Evolutionary conservation across 108 stramenopile species (phyloP).

Genomic region (Cyclostephanos invisitatus): DNA sequence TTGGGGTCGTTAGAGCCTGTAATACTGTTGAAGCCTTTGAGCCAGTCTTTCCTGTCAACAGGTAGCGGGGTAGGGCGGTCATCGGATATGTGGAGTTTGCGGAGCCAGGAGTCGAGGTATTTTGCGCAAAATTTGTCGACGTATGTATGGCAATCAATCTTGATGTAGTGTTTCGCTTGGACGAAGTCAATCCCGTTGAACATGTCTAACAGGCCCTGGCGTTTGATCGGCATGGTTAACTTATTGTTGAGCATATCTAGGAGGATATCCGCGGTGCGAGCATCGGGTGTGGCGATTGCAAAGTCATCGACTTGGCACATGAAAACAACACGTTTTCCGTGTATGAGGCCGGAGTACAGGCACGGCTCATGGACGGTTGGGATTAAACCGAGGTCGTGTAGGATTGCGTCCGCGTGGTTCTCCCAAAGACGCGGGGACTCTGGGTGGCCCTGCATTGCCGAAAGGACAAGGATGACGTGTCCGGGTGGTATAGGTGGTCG

Average conservation of each 20-base stretch:
- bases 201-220: not conserved
- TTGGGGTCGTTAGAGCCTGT: not conserved
- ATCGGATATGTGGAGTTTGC: not conserved
- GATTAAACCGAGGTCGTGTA: not conserved
- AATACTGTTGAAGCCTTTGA: not conserved
- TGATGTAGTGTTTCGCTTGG: not conserved
- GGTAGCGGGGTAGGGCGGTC: not conserved
- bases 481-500: not conserved
- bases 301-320: slow-evolving; percentile 21
- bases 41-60: not conserved
- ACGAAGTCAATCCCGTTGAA: slow-evolving; percentile 9
- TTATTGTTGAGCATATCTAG: not conserved
- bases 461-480: not conserved
- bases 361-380: slow-evolving; percentile 22
- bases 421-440: slow-evolving; percentile 25
- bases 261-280: not conserved
- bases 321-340: too few species aligned
- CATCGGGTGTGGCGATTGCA: slow-evolving; percentile 1
- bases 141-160: not conserved
- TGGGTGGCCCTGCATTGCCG: slow-evolving; percentile 15
- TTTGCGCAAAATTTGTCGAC: not conserved
- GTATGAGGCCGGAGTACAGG: slow-evolving; percentile 4
- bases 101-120: not conserved
- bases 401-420: slow-evolving; percentile 11
- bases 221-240: slow-evolving; percentile 11